A percentile compares a stretch with the other conserved stretches of the same genome.
These are phyloP conservation scores for Microdochium trichocladiopsis DNA, from an alignment of 2,329 filamentous ascomycete genomes.

Conservation along the genomic window DNA sequence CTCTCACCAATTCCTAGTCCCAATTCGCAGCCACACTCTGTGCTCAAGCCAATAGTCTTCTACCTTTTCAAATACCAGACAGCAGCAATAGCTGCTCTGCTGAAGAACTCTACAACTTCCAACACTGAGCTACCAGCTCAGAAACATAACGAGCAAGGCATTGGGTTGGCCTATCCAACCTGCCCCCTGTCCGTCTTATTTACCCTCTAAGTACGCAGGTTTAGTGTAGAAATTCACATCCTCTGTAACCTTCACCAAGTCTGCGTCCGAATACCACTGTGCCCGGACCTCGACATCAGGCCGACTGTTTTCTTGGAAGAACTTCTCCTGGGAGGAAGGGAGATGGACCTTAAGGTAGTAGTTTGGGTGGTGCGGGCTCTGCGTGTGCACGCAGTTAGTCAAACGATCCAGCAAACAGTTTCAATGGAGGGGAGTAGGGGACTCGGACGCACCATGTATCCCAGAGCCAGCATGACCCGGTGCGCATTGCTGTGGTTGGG, in stretches of 20 bases:
- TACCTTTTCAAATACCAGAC: no score
- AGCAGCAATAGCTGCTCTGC: no score
- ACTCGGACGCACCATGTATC: conserved; percentile 14
- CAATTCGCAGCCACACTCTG: no score
- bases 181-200: not conserved
- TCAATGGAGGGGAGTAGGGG: not conserved
- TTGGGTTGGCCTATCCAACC: no score
- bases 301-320: not conserved
- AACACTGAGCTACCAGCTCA: no score
- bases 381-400: not conserved
- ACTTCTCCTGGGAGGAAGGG: not conserved
- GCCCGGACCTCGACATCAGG: not conserved
- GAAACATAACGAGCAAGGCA: no score
- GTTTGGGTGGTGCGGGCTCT: not conserved
- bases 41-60: no score
- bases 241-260: not conserved
- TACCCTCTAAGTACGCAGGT: not conserved
- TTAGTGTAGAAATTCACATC: not conserved
- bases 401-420: not conserved
- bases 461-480: conserved; percentile 18
- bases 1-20: no score
- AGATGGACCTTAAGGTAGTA: not conserved
- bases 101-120: no score
- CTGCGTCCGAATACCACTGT: not conserved
- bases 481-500: conserved; percentile 16